phyloP scores from a whole-genome alignment of 305 asterid genomes.

The Fraxinus albicans region DNA sequence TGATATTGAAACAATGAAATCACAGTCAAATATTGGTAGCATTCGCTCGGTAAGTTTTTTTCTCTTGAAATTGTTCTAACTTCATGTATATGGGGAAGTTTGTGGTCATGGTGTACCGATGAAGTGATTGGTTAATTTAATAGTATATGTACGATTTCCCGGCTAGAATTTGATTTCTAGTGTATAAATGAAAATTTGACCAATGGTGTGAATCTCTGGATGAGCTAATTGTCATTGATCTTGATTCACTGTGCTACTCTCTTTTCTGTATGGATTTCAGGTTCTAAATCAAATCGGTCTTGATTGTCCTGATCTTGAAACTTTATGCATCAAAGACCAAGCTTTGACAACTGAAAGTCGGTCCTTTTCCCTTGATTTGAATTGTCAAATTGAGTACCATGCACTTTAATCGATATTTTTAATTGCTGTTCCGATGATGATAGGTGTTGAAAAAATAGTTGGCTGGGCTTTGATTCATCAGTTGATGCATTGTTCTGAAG shows the following conservation, averaged over 20 bases:
- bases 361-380: constrained; percentile 28
- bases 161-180: background rate
- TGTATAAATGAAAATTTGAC: background rate
- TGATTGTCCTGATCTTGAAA: constrained; percentile 70
- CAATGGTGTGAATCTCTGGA: background rate
- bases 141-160: background rate
- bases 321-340: constrained; percentile 70
- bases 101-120: constrained; percentile 2
- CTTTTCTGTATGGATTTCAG: constrained; percentile 39
- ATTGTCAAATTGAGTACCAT: constrained; percentile 17
- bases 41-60: constrained; percentile 58
- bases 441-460: constrained; percentile 68
- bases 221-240: constrained; percentile 5
- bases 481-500: constrained; percentile 61
- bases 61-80: background rate
- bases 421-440: constrained; percentile 30
- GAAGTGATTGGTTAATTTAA: constrained; percentile 9
- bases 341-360: constrained; percentile 79
- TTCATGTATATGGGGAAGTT: background rate
- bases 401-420: constrained; percentile 25
- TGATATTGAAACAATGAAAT: constrained; percentile 74
- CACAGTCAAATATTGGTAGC: constrained; percentile 68
- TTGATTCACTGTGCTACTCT: constrained; percentile 9
- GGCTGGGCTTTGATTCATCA: constrained; percentile 91
- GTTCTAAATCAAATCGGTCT: constrained; percentile 63